These are phyloP conservation scores for Fraxinus ornus DNA, from an alignment of 305 asterid species.

Conservation along the genomic window DNA sequence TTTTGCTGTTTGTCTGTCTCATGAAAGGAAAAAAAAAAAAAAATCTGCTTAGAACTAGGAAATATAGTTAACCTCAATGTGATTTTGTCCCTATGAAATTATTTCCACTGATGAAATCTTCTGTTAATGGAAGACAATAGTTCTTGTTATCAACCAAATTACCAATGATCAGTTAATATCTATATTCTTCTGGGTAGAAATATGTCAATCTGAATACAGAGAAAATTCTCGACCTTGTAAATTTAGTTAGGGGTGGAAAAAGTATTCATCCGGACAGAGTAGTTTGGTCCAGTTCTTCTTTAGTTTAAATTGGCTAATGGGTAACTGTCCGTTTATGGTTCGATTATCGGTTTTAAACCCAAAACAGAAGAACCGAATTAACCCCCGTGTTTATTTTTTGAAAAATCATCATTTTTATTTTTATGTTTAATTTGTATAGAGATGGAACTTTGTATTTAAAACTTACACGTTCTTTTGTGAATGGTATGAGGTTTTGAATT, in stretches of 20 bases:
- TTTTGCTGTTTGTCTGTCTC: conserved; percentile 4
- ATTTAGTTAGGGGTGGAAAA: not conserved
- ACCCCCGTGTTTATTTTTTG: not conserved
- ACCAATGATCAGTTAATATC: too few relatives aligned
- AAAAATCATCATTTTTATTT: too few relatives aligned
- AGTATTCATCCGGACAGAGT: not conserved
- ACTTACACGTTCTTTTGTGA: not conserved
- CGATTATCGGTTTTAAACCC: not conserved
- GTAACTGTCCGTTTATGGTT: too few relatives aligned
- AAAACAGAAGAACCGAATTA: too few relatives aligned
- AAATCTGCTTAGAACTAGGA: not conserved
- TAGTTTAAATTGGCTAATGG: not conserved
- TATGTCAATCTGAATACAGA: not conserved
- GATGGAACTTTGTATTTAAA: not conserved
- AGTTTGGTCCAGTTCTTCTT: not conserved
- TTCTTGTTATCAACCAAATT: too few relatives aligned
- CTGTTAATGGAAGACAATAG: too few relatives aligned
- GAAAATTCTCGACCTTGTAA: too few relatives aligned
- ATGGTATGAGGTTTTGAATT: too few relatives aligned
- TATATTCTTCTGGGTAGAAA: not conserved
- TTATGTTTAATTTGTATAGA: not conserved
- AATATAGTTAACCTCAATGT: not conserved
- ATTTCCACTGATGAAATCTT: not conserved
- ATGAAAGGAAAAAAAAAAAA: conserved; percentile 3
- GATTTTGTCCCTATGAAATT: not conserved